Percentiles rank a stretch among this genome's conserved stretches.
Conservation (phyloP, 2,329 filamentous ascomycete species). For the Ophiostoma fasciatum region DNA sequence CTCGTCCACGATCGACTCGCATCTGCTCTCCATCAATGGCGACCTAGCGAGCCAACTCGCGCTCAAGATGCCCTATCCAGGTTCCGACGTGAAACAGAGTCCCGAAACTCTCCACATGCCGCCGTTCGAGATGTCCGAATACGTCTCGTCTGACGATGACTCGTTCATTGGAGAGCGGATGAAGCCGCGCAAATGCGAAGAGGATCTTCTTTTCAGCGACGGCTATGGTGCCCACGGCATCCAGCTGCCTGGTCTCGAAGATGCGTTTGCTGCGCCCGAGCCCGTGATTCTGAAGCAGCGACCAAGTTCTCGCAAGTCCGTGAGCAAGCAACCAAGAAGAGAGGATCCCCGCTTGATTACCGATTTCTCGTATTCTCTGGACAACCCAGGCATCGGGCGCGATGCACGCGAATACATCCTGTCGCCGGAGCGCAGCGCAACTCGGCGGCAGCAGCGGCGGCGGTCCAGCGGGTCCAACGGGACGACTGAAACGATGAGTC, state of each 20-base stretch:
- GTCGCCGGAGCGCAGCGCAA: background rate
- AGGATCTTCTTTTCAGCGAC: constrained; percentile 22
- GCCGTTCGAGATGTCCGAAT: constrained; percentile 13
- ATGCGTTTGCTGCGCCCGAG: constrained; percentile 7
- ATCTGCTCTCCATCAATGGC: background rate
- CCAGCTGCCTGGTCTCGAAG: constrained; percentile 21
- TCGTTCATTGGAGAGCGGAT: constrained; percentile 15
- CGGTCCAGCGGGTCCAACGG: background rate
- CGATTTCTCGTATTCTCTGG: background rate
- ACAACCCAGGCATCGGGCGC: background rate
- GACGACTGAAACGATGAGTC: background rate
- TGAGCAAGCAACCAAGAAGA: too few species aligned
- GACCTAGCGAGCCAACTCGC: background rate
- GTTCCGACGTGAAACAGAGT: background rate
- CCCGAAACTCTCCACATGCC: background rate
- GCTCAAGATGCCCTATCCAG: background rate
- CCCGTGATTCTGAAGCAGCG: constrained; percentile 2
- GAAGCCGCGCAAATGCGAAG: constrained; percentile 18
- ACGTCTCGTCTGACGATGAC: constrained; percentile 24
- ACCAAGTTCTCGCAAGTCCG: too few species aligned
- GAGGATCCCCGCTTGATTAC: too few species aligned
- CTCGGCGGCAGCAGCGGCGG: background rate
- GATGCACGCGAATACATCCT: background rate
- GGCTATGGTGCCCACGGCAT: constrained; percentile 21
- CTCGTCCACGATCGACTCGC: background rate